A percentile compares a stretch with the other conserved stretches of the same genome.
Conservation (phyloP, 805 yeast genomes). For the Ogataea minuta region DNA sequence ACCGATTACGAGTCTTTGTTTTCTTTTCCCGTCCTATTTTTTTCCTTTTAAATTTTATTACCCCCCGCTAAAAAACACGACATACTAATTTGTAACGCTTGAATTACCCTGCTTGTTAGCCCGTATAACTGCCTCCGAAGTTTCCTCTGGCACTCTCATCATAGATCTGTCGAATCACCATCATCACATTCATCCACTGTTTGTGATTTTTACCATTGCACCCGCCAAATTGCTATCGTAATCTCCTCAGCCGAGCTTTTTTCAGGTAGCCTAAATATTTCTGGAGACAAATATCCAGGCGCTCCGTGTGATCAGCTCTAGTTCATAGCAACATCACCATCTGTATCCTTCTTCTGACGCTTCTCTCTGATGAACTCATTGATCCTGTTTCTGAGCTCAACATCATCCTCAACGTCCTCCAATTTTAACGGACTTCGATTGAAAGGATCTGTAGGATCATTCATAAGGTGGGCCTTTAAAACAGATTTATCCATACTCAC, state of each 20-base stretch:
- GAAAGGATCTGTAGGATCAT: conserved; percentile 97
- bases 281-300: background rate
- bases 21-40: conserved; percentile 10
- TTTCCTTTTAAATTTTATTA: conserved; percentile 1
- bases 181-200: background rate
- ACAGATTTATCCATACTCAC: conserved; percentile 87
- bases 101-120: conserved; percentile 5
- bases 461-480: conserved; percentile 86
- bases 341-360: conserved; percentile 28
- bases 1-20: conserved; percentile 7
- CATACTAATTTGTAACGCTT: conserved; percentile 2
- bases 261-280: conserved; percentile 6
- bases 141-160: no score
- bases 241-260: background rate
- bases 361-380: conserved; percentile 51
- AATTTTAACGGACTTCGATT: conserved; percentile 86
- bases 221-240: background rate
- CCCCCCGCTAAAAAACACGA: conserved; percentile 12
- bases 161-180: no score
- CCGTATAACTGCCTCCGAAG: background rate
- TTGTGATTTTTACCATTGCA: background rate
- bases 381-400: conserved; percentile 62
- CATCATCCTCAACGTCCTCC: conserved; percentile 83
- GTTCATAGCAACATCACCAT: conserved; percentile 28
- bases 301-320: background rate